Base-by-base conservation (phyloP, 2,329 filamentous ascomycete species). In the Pestalotiopsis sp. region DNA sequence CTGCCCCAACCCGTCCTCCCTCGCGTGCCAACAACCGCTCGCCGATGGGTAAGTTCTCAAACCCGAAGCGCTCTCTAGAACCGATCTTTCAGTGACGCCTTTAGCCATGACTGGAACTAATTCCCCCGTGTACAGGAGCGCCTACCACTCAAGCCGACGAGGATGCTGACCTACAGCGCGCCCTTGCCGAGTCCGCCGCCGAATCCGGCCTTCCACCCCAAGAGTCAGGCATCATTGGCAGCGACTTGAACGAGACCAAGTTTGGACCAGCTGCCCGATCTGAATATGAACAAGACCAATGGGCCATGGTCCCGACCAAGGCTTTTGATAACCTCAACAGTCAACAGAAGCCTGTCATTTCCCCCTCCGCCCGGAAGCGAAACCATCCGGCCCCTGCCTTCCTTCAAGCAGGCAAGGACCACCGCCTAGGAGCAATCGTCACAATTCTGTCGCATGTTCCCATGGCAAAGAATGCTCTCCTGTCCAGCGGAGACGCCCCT, bases 371-470 rank as follows among this genome's bases (percentile, higher is more conserved):
- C 66, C 79, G 86, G 68, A 83, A 82, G 77, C 79, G 86, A 69
- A 71, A 75, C 35, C 65, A 71, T 4, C 78, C 77, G 6, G 77
- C 78, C 0, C 88, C 88, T 1, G 86, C 84, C 1, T 88, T 91
- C 69, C 76, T 91, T 22, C 75, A 76, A 22, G 74, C 78, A 4
- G 70, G 73, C 0, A 75, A 75, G 0, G 72, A 76, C 20, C 84
- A 85, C 70, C 79, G 82, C 14, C 74, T 91, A 0, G 87, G 85
- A 1, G 84, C 82, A 0, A 75, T 90, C 3, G 71, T 91, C 13
- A 88, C 88, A 4, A 87, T 91, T 7, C 81, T 87, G 52, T 86
- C 90, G 72, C 81, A 85, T 66, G 90, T 91, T 26, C 88, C 89
- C 1, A 76, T 88, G 0, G 83, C 82, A 0, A 83, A 88, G 65